Evolutionary conservation across 139 green algal genomes (phyloP).

Genomic region (Astrephomene gubernaculifera): DNA sequence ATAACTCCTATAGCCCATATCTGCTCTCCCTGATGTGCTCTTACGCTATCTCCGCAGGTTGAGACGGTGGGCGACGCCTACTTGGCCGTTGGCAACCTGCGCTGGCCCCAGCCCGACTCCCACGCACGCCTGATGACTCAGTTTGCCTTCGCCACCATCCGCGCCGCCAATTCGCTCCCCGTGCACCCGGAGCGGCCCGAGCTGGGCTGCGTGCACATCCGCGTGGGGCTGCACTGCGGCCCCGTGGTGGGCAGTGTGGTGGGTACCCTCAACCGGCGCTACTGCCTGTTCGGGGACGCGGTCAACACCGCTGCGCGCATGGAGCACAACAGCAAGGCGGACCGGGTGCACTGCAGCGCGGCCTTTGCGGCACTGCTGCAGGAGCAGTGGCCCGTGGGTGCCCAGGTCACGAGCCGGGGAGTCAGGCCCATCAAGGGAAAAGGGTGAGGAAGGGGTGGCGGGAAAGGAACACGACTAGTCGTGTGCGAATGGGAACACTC

Average conservation of each 20-base stretch:
- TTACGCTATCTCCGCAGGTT: neutral
- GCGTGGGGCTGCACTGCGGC: conserved; percentile 51
- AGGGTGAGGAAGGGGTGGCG: neutral
- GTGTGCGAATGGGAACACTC: neutral
- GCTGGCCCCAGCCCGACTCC: conserved; percentile 26
- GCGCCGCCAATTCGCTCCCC: conserved; percentile 1
- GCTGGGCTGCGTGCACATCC: conserved; percentile 32
- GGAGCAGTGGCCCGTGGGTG: conserved; percentile 34
- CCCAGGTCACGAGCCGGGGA: neutral
- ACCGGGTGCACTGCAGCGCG: conserved; percentile 34
- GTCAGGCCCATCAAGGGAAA: conserved; percentile 32
- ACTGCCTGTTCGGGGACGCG: conserved; percentile 56
- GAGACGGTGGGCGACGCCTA: conserved; percentile 40
- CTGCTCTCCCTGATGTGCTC: neutral
- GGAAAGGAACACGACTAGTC: neutral
- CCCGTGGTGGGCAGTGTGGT: conserved; percentile 44
- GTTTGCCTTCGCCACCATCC: conserved; percentile 21
- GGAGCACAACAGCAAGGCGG: conserved; percentile 44
- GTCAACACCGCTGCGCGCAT: conserved; percentile 47
- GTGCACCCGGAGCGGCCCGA: conserved; percentile 27
- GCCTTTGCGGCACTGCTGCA: conserved; percentile 34
- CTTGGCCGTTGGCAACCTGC: conserved; percentile 30
- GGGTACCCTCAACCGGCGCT: conserved; percentile 26
- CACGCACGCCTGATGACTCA: conserved; percentile 37
- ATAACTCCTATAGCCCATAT: neutral